A percentile compares a stretch with the other conserved stretches of the same genome.
phyloP scores from a whole-genome alignment of 352 stramenopile genomes.

The Phytophthora quininea region DNA sequence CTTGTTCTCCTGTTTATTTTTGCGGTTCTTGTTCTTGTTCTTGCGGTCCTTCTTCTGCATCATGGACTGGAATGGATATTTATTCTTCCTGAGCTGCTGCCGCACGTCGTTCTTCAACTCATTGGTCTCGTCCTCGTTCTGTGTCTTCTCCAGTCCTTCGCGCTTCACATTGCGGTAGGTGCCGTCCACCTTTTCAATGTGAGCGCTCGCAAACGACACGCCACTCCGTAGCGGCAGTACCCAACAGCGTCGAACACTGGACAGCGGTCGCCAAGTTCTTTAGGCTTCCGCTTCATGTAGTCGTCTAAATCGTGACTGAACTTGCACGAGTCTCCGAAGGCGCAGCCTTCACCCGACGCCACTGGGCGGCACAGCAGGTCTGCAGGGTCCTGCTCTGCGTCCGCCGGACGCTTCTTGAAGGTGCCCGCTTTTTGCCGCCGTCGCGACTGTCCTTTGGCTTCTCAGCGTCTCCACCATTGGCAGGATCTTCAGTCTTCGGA shows the following conservation, averaged over 20 bases:
- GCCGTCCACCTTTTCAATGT: constrained; percentile 76
- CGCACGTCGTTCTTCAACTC: constrained; percentile 86
- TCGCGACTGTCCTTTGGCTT: constrained; percentile 19
- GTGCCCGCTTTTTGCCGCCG: constrained; percentile 53
- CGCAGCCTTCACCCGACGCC: constrained; percentile 63
- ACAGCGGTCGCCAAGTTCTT: constrained; percentile 80
- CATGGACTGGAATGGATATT: constrained; percentile 90
- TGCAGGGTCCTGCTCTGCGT: constrained; percentile 64
- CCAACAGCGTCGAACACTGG: constrained; percentile 83
- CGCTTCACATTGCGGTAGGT: constrained; percentile 52
- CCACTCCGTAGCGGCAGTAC: constrained; percentile 92
- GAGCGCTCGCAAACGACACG: constrained; percentile 90
- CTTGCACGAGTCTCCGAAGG: constrained; percentile 83
- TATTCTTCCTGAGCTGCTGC: constrained; percentile 91
- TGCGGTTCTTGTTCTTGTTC: constrained; percentile 52
- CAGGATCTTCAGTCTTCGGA: not conserved
- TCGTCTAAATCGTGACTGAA: constrained; percentile 85
- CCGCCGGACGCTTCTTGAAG: constrained; percentile 88
- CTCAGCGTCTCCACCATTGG: not conserved
- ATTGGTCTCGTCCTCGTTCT: constrained; percentile 70
- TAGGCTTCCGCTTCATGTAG: constrained; percentile 87
- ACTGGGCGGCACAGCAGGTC: constrained; percentile 72
- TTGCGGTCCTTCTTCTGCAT: constrained; percentile 70
- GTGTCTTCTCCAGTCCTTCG: constrained; percentile 32
- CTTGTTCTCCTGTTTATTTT: constrained; percentile 29